Conservation (phyloP, 2,329 filamentous ascomycete species). For the Calonectria pseudoreteaudii region DNA sequence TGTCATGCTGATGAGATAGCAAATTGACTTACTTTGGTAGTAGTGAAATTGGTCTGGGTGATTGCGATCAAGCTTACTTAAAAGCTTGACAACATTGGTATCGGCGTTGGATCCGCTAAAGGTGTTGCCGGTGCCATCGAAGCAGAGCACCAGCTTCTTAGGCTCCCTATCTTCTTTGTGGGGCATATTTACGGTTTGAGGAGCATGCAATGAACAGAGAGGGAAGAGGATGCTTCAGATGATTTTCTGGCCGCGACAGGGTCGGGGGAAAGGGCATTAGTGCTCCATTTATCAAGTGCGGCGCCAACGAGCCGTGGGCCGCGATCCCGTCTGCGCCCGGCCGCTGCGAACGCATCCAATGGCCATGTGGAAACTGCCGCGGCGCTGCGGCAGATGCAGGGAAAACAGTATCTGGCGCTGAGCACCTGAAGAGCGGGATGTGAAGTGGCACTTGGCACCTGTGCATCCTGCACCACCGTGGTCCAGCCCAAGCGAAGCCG, state of each 20-base stretch:
- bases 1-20: not conserved
- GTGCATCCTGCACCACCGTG: not conserved
- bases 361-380: not conserved
- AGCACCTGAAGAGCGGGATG: not conserved
- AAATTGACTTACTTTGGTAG: conserved; percentile 56
- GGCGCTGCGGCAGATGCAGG: too few species aligned
- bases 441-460: not conserved
- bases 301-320: not conserved
- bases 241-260: not conserved
- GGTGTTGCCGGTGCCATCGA: conserved; percentile 62
- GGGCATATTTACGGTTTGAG: not conserved
- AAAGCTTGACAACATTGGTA: conserved; percentile 67
- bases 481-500: not conserved
- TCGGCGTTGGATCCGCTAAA: conserved; percentile 61
- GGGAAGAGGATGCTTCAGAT: not conserved
- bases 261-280: not conserved
- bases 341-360: not conserved
- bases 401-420: not conserved
- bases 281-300: not conserved
- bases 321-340: not conserved
- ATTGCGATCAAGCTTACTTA: conserved; percentile 59
- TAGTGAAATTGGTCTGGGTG: conserved; percentile 59
- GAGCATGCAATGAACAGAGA: not conserved
- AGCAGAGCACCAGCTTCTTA: conserved; percentile 60
- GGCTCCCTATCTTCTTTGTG: not conserved